Evolutionary conservation across 306 rosid genomes (phyloP).

Genomic region (Corylus avellana): DNA sequence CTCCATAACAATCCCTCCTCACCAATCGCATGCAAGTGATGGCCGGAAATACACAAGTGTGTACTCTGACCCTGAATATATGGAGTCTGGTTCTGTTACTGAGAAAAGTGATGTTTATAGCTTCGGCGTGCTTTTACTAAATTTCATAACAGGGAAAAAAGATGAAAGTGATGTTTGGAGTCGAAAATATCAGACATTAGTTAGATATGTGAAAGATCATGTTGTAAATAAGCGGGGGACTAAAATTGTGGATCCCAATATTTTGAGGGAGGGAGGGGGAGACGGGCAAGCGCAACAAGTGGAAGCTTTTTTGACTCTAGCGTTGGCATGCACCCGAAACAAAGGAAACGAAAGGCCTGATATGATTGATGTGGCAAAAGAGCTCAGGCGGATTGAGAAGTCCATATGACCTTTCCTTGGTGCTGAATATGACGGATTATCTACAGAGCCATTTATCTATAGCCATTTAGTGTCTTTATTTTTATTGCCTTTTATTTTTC

Average conservation of each 20-base stretch:
- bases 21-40: neutral
- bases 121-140: neutral
- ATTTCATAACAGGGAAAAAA: too few relatives aligned
- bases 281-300: neutral
- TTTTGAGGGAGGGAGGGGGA: neutral
- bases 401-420: neutral
- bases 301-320: neutral
- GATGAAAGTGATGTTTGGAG: neutral
- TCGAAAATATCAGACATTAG: neutral
- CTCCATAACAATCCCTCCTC: neutral
- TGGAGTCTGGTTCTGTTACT: neutral
- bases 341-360: neutral
- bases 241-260: conserved; percentile 2
- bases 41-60: too few relatives aligned
- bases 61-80: neutral
- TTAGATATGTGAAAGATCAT: neutral
- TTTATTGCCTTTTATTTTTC: too few relatives aligned
- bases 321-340: neutral
- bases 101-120: conserved; percentile 8
- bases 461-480: too few relatives aligned
- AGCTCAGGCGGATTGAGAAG: neutral
- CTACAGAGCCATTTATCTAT: too few relatives aligned
- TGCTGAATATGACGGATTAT: neutral
- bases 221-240: neutral
- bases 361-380: conserved; percentile 4